Conservation (phyloP, 306 rosid genomes). For the Castanea mollissima region DNA sequence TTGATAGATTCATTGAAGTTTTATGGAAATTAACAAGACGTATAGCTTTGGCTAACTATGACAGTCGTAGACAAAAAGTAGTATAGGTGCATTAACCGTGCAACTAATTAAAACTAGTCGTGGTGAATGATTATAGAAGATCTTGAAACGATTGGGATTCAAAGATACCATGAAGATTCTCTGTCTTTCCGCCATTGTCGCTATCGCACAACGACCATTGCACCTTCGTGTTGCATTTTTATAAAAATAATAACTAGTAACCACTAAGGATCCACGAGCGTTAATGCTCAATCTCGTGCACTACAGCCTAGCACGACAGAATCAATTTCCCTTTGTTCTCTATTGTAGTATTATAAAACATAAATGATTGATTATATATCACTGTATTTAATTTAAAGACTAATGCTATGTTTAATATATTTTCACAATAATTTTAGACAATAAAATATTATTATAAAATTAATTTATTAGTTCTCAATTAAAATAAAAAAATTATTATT, state of each 20-base stretch:
- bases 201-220: neutral
- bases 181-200: neutral
- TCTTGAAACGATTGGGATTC: neutral
- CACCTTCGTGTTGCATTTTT: neutral
- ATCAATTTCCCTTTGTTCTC: conserved; percentile 13
- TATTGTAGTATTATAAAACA: neutral
- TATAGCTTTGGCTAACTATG: neutral
- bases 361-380: neutral
- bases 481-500: too few relatives aligned
- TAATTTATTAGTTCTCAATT: too few relatives aligned
- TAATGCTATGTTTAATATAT: too few relatives aligned
- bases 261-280: neutral
- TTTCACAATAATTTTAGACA: too few relatives aligned
- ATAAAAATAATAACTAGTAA: neutral
- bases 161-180: neutral
- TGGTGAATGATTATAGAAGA: neutral
- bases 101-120: neutral
- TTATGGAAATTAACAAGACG: neutral
- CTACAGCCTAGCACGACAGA: conserved; percentile 26
- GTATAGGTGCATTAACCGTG: too few relatives aligned
- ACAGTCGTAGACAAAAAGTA: neutral
- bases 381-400: neutral
- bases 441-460: too few relatives aligned
- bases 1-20: neutral
- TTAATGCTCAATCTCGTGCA: conserved; percentile 1